Conservation (phyloP, 2,329 filamentous ascomycete genomes). For the Knoxdaviesia proteae region DNA sequence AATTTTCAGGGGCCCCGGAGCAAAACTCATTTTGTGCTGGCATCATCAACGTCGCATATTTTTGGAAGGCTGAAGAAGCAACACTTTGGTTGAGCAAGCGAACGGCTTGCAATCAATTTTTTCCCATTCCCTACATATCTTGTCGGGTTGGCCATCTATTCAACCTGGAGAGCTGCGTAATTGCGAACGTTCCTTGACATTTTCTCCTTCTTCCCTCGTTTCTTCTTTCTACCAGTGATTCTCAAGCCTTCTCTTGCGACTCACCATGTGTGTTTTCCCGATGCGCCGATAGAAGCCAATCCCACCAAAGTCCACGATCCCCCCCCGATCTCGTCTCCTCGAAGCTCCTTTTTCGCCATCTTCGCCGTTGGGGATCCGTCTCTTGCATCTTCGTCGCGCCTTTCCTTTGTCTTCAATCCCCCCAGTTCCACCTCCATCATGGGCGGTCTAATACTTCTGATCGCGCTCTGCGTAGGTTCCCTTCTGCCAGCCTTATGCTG, state of each 20-base stretch:
- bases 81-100: not conserved
- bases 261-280: not conserved
- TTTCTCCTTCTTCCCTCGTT: not conserved
- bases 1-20: too few relatives aligned
- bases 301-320: not conserved
- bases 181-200: not conserved
- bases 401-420: not conserved
- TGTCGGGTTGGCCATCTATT: not conserved
- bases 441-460: conserved; percentile 18
- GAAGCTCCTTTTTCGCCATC: not conserved
- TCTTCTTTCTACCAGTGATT: not conserved
- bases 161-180: not conserved
- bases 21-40: not conserved
- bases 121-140: not conserved
- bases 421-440: conserved; percentile 9
- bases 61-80: too few relatives aligned
- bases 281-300: not conserved
- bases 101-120: not conserved
- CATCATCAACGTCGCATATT: not conserved
- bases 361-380: too few relatives aligned
- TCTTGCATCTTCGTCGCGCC: too few relatives aligned
- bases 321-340: not conserved
- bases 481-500: not conserved
- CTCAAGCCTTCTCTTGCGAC: not conserved
- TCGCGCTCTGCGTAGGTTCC: conserved; percentile 19